Percentiles rank a stretch among this genome's conserved stretches.
These are phyloP conservation scores for Coprinopsis cinerea DNA, from an alignment of 768 basidiomycete genomes.

Conservation along the genomic window DNA sequence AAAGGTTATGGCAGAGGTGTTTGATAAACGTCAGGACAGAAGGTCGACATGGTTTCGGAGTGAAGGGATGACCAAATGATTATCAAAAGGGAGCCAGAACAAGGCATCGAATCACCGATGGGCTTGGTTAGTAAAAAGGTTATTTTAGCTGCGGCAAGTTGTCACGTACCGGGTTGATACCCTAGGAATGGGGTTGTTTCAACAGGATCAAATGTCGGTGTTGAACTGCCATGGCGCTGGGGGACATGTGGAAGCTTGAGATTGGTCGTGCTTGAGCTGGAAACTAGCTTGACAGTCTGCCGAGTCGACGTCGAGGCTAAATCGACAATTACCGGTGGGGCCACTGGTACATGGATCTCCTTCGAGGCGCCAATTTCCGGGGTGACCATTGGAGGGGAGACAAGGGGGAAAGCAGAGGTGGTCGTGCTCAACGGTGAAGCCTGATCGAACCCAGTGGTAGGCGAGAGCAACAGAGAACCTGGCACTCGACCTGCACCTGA, in stretches of 20 bases:
- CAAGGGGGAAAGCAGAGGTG: slow-evolving; percentile 21
- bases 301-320: slow-evolving; percentile 24
- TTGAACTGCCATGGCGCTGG: background rate
- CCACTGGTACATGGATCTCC: slow-evolving; percentile 53
- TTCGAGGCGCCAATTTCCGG: slow-evolving; percentile 61
- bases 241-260: background rate
- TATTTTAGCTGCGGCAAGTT: too few relatives aligned
- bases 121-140: background rate
- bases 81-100: background rate
- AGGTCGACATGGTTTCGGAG: background rate
- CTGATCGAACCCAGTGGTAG: slow-evolving; percentile 5
- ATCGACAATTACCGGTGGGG: slow-evolving; percentile 54
- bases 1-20: background rate
- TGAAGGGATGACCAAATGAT: background rate
- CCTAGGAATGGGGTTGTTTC: slow-evolving; percentile 41
- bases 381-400: slow-evolving; percentile 38
- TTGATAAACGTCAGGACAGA: background rate
- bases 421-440: slow-evolving; percentile 12
- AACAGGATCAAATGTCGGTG: background rate
- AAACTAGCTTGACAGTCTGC: background rate
- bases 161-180: slow-evolving; percentile 53
- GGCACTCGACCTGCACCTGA: too few relatives aligned
- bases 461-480: too few relatives aligned
- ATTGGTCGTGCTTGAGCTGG: background rate
- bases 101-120: background rate